These are phyloP conservation scores for Phaeoacremonium minimum DNA, from an alignment of 2,329 filamentous ascomycete species.

Conservation along the genomic window DNA sequence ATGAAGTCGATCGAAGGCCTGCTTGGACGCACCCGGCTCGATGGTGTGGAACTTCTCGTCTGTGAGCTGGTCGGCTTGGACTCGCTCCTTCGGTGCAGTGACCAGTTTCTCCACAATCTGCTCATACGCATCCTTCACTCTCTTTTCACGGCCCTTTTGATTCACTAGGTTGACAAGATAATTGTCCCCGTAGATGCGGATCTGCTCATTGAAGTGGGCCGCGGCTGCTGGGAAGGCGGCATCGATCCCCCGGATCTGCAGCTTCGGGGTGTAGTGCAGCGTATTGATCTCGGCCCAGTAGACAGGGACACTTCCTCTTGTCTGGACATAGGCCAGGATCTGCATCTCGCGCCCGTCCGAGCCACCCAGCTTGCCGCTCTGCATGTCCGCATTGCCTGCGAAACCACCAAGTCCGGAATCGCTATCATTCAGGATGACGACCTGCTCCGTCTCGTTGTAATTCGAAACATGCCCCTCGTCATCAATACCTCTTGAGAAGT, in stretches of 20 bases:
- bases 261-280: constrained; percentile 82
- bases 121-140: constrained; percentile 91
- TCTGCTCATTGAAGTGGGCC: constrained; percentile 91
- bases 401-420: constrained; percentile 73
- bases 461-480: constrained; percentile 95
- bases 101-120: constrained; percentile 76
- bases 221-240: constrained; percentile 73
- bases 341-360: constrained; percentile 71
- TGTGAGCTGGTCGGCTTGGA: constrained; percentile 62
- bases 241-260: constrained; percentile 83
- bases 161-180: constrained; percentile 98
- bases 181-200: constrained; percentile 89
- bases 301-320: constrained; percentile 89
- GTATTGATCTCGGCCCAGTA: constrained; percentile 97
- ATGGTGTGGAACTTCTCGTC: constrained; percentile 80
- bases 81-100: constrained; percentile 61
- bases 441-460: constrained; percentile 97
- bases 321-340: constrained; percentile 92
- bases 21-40: constrained; percentile 52
- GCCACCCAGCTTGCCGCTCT: constrained; percentile 64
- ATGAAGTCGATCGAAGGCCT: constrained; percentile 78
- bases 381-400: constrained; percentile 69
- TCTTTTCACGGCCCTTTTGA: constrained; percentile 84
- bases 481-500: constrained; percentile 91
- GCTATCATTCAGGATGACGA: constrained; percentile 82